Conservation (phyloP, 805 yeast species). For the Kockiozyma suomiensis region DNA sequence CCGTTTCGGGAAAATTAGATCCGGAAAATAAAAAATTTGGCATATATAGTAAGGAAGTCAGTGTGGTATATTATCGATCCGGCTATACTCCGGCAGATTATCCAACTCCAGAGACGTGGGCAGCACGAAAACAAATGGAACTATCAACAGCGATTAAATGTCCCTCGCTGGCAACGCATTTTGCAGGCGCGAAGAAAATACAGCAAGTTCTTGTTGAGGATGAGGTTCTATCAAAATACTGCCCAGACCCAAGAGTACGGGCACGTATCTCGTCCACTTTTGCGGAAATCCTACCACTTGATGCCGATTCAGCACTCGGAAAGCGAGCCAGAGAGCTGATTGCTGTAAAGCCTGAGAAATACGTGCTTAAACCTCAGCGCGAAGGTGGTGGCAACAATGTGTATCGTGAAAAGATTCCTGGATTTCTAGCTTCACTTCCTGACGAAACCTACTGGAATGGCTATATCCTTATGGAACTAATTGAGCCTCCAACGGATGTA, state of each 20-base stretch:
- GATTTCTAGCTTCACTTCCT: slow-evolving; percentile 59
- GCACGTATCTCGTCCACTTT: slow-evolving; percentile 57
- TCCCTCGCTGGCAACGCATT: slow-evolving; percentile 85
- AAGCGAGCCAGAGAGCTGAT: slow-evolving; percentile 32
- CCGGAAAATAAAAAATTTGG: slow-evolving; percentile 10
- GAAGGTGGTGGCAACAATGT: slow-evolving; percentile 99
- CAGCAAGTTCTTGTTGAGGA: slow-evolving; percentile 81
- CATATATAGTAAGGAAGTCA: slow-evolving; percentile 56
- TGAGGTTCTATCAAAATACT: slow-evolving; percentile 51
- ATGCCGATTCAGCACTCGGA: slow-evolving; percentile 50
- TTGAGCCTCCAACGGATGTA: slow-evolving; percentile 66
- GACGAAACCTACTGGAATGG: slow-evolving; percentile 77
- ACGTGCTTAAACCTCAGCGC: slow-evolving; percentile 93
- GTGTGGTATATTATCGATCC: slow-evolving; percentile 86
- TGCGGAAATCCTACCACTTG: slow-evolving; percentile 86
- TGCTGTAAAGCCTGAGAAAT: slow-evolving; percentile 56
- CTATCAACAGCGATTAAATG: slow-evolving; percentile 81
- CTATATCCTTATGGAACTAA: slow-evolving; percentile 91
- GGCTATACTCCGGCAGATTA: slow-evolving; percentile 89
- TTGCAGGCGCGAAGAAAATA: slow-evolving; percentile 90
- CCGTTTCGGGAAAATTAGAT: slow-evolving; percentile 33
- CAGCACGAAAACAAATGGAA: slow-evolving; percentile 71
- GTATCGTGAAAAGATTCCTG: slow-evolving; percentile 83
- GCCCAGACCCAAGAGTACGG: slow-evolving; percentile 41
- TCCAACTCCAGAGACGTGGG: slow-evolving; percentile 69